Percentiles rank a stretch among this genome's conserved stretches.
These are phyloP conservation scores for Globisporangium recalcitrans DNA, from an alignment of 352 stramenopile genomes.

Conservation along the genomic window DNA sequence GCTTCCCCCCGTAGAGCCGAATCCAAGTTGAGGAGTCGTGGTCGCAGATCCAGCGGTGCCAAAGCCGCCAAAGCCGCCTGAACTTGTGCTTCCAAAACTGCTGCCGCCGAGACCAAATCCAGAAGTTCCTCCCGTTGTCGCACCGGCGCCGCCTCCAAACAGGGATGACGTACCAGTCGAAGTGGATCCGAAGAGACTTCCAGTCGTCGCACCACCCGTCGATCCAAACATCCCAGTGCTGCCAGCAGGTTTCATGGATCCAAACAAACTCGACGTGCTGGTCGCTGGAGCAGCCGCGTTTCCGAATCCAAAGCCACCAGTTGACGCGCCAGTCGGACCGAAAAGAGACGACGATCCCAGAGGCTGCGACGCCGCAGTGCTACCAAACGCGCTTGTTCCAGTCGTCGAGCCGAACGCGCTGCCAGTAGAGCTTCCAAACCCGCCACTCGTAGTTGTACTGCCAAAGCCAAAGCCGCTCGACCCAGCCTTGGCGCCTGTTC, in stretches of 20 bases:
- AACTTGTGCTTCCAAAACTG: constrained; percentile 32
- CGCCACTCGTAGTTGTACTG: constrained; percentile 19
- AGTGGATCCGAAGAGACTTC: constrained; percentile 31
- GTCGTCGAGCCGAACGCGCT: constrained; percentile 29
- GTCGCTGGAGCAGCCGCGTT: constrained; percentile 21
- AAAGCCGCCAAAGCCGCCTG: constrained; percentile 45
- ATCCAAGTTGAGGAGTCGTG: constrained; percentile 16
- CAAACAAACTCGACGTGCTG: constrained; percentile 36
- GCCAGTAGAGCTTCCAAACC: constrained; percentile 33
- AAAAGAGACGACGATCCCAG: constrained; percentile 40
- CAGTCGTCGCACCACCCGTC: constrained; percentile 20
- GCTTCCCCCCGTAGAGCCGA: constrained; percentile 13
- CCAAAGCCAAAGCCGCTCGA: constrained; percentile 42
- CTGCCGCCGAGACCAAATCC: constrained; percentile 36
- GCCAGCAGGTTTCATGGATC: constrained; percentile 27
- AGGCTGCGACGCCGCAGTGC: constrained; percentile 22
- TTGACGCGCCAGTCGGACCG: constrained; percentile 25
- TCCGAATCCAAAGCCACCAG: constrained; percentile 41
- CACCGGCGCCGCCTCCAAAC: constrained; percentile 28
- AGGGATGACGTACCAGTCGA: constrained; percentile 33
- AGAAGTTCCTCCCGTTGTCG: constrained; percentile 25
- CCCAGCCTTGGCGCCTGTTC: constrained; percentile 26
- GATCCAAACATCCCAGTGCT: constrained; percentile 34
- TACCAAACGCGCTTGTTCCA: constrained; percentile 34
- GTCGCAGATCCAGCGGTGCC: constrained; percentile 17